These are phyloP conservation scores for Podospora anserina DNA, from an alignment of 495 filamentous ascomycete genomes.

Conservation along the genomic window DNA sequence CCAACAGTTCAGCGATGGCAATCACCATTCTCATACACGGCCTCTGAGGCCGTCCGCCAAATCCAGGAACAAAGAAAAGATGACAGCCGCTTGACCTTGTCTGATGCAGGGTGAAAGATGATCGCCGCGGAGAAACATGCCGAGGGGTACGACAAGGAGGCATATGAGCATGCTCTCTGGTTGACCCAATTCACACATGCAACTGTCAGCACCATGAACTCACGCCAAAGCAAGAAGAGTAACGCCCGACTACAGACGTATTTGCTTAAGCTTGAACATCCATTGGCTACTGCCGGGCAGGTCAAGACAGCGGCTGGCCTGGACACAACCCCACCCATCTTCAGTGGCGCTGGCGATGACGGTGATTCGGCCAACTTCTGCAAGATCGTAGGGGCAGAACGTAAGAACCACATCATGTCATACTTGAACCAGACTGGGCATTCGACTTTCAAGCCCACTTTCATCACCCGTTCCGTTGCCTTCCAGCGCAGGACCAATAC, in stretches of 20 bases:
- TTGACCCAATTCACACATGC: background rate
- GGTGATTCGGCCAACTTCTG: slow-evolving; percentile 14
- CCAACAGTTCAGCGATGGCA: slow-evolving; percentile 10
- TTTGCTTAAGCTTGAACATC: slow-evolving; percentile 19
- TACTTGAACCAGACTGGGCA: background rate
- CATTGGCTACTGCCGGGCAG: slow-evolving; percentile 1
- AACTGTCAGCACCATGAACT: background rate
- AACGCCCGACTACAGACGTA: slow-evolving; percentile 6
- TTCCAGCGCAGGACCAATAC: slow-evolving; percentile 35
- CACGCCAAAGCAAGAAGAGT: slow-evolving; percentile 5
- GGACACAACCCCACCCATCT: background rate
- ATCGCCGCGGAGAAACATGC: slow-evolving; percentile 16
- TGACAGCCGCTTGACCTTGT: background rate
- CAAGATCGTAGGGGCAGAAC: slow-evolving; percentile 8
- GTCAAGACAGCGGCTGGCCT: slow-evolving; percentile 6
- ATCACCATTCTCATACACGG: slow-evolving; percentile 8
- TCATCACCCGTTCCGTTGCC: slow-evolving; percentile 34
- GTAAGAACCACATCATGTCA: slow-evolving; percentile 1
- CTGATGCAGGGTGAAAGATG: background rate
- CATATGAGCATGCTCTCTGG: slow-evolving; percentile 19
- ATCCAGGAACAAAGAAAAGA: slow-evolving; percentile 8
- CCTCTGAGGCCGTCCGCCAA: slow-evolving; percentile 8
- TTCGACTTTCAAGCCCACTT: slow-evolving; percentile 26
- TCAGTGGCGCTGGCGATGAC: slow-evolving; percentile 10
- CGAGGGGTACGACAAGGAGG: slow-evolving; percentile 18